Evolutionary conservation across 371 early-diverging fungal genomes (phyloP).

Genomic region (Smittium culicis): DNA sequence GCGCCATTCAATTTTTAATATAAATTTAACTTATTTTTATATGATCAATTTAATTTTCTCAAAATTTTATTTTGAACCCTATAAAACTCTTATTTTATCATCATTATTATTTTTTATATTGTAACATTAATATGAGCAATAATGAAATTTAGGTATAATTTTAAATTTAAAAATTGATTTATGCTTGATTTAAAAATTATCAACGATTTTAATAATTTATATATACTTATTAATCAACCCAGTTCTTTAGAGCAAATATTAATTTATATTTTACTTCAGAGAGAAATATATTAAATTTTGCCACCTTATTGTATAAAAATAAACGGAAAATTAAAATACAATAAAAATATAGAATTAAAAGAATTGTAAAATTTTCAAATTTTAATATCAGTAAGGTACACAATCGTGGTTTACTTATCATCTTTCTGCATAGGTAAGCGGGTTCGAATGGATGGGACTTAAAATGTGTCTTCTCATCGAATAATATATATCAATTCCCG

Average conservation of each 20-base stretch:
- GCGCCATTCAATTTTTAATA: too few relatives aligned
- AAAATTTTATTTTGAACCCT: too few relatives aligned
- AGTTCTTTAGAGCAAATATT: neutral
- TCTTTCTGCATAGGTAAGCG: neutral
- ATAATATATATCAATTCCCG: neutral
- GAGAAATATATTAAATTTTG: neutral
- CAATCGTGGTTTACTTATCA: neutral
- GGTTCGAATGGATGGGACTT: neutral
- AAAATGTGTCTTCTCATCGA: neutral
- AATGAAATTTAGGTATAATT: too few relatives aligned
- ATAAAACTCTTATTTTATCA: too few relatives aligned
- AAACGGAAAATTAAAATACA: neutral
- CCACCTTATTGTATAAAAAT: neutral
- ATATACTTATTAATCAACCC: too few relatives aligned
- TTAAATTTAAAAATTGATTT: too few relatives aligned
- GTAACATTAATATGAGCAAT: too few relatives aligned
- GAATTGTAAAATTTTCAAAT: neutral
- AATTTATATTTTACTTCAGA: neutral
- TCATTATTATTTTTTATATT: too few relatives aligned
- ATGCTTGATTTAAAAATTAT: too few relatives aligned
- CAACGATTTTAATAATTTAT: too few relatives aligned
- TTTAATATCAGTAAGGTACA: neutral
- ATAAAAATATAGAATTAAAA: neutral
- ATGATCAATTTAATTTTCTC: too few relatives aligned
- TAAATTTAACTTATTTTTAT: too few relatives aligned